Base-by-base conservation (phyloP, 306 rosid species). In the Oxytropis ochrocephala region DNA sequence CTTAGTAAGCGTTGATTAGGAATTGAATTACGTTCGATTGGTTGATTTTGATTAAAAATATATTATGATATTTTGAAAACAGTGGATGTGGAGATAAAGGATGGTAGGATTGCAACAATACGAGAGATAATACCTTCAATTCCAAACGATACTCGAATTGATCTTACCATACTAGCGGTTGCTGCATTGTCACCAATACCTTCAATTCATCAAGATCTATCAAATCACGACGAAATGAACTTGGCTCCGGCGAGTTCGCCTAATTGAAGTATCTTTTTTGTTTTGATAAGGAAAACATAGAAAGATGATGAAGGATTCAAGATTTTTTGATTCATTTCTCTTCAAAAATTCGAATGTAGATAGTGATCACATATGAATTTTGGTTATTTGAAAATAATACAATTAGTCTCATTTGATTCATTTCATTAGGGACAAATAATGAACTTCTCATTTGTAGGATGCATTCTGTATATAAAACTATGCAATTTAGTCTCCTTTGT, bases 161-260 rank as follows among this genome's bases (percentile, higher is more conserved):
- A 77, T 42, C 58, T 86, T 35, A 39, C 86, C 32, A 30, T 84
- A 58, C 75, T 89, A 8, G 84, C 84, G 11, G 84, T 67, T 39
- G 73, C 82, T 30, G 72, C 81, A 18, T 49, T 78, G 8, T 73
- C 87, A 14, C 87, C 81, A 10, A 11, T 63, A 8, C 59, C 83
- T 41, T 74, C 81, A 8, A 64, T 67, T 77, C 71, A 74, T 79
- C 80, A 56, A 65, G 83, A 80, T 58, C 39, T 68, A 8, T 74
- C 75, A 18, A 69, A 50, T 61, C 75, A 73, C 53, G 78, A 67
- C 21, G 81, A 50, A 48, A 64, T 56, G 21, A 41, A 61, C 67
- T n/a, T 74, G 74, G 68, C 7, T 11, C 76, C 76, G 8, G 64
- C 14, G 30, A 79, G 75, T 66, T 57, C 72, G n/a, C 78, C 80